Percentiles rank a stretch among this genome's conserved stretches.
Conservation (phyloP, 179 eudicot species). For the Gypsophila paniculata region DNA sequence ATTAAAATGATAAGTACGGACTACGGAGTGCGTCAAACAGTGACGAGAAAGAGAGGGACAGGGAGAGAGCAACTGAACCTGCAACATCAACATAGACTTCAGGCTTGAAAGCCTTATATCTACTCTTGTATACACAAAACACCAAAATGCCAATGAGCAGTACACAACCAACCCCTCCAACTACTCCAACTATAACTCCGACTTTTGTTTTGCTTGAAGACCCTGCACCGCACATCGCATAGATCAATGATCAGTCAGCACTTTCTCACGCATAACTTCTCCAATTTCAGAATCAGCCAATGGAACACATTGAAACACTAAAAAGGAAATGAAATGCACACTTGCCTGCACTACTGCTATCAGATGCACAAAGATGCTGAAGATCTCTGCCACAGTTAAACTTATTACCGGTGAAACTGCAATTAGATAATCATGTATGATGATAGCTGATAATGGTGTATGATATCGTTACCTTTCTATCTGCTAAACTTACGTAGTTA, state of each 20-base stretch:
- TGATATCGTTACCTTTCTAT: not conserved
- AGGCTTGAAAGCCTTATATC: constrained; percentile 51
- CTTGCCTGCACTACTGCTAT: constrained; percentile 24
- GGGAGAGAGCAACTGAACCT: constrained; percentile 30
- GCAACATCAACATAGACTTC: constrained; percentile 75
- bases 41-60: constrained; percentile 8
- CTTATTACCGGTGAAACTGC: constrained; percentile 74
- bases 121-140: constrained; percentile 49
- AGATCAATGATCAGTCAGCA: constrained; percentile 15
- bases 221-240: constrained; percentile 37
- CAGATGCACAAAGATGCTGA: constrained; percentile 52
- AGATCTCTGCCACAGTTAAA: constrained; percentile 58
- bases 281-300: not conserved
- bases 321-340: not conserved
- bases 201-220: constrained; percentile 49
- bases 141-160: constrained; percentile 49
- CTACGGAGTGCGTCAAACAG: not conserved
- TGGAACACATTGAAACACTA: not conserved
- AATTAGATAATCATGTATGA: constrained; percentile 20
- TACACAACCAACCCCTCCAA: constrained; percentile 49
- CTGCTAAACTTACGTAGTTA: too few relatives aligned
- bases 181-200: constrained; percentile 53
- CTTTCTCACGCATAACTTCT: not conserved
- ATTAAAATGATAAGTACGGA: not conserved
- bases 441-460: not conserved